Evolutionary conservation across 2,329 filamentous ascomycete species (phyloP).

Genomic region (Calonectria crousiana): DNA sequence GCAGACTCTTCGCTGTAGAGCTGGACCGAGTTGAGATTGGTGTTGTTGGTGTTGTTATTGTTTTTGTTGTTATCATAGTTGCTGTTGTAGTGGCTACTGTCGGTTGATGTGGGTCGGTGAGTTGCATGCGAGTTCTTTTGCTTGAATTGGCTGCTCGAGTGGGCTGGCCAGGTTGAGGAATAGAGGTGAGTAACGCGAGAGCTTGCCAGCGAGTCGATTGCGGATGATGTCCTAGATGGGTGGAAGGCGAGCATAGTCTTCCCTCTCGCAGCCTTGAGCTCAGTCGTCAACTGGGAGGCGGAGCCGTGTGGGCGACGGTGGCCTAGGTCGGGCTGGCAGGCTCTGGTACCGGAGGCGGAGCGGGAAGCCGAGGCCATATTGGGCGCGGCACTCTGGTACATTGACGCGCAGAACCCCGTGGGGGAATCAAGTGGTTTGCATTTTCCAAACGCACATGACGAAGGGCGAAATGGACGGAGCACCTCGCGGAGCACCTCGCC

Average conservation of each 20-base stretch:
- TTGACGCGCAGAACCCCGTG: background rate
- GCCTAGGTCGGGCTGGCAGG: background rate
- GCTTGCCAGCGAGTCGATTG: background rate
- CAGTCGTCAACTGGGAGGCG: background rate
- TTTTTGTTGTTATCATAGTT: background rate
- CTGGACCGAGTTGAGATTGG: background rate
- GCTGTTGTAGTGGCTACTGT: background rate
- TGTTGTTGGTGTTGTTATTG: background rate
- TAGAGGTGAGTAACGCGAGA: background rate
- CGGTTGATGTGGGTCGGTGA: background rate
- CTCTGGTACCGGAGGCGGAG: background rate
- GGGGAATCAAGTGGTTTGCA: background rate
- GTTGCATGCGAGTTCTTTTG: background rate
- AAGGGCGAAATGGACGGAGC: background rate
- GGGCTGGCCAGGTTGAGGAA: background rate
- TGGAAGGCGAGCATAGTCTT: background rate
- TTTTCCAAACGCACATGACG: background rate
- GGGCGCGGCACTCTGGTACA: background rate
- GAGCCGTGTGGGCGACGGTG: background rate
- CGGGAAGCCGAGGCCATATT: background rate
- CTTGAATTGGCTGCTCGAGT: background rate
- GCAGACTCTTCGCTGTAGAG: background rate
- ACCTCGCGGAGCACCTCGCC: too few relatives aligned
- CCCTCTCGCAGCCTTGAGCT: background rate
- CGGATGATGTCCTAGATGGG: background rate